Base-by-base conservation (phyloP, 495 filamentous ascomycete species). In the Penicillium herquei region DNA sequence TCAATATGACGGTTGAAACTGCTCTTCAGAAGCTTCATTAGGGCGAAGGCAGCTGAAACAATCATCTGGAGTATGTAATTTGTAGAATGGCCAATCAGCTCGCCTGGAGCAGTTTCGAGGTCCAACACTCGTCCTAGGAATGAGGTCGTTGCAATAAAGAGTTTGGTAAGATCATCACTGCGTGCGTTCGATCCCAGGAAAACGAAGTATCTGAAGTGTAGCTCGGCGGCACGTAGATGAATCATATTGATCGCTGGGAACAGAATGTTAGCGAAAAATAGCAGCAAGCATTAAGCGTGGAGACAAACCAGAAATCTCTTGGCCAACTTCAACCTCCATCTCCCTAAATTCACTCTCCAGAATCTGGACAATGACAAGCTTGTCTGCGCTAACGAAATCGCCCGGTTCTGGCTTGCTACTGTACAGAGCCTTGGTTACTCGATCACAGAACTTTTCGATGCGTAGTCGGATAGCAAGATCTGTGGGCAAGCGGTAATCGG, bases 51-150 rank as follows among this genome's bases (percentile, higher is more conserved):
- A 0, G 87, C 89, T 10, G 91, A 92, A 7, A 95, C 85, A 31
- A 95, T 86, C 89, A 97, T 96, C 67, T 96, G 92, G 54, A 93
- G 84, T 52, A 96, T 87, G 68, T 96, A 96, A 64, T 93, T 93
- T 43, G 89, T 90, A 17, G 86, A 83, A 69, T 88, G 90, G 16
- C 78, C 78, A 32, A 96, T 79, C 9, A 88, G 73, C 33, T 78
- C 74, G 4, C 75, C 73, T 0, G 75, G 75, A 0, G 72, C 74
- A 0, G 75, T 78, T 58, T 78, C 75, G 5, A 78, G 68, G 39
- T 77, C 75, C 1, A 78, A 57, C 3, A 78, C 75, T n/a, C 75
- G 71, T 6, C 70, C 70, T 6, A 78, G 64, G 51, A 78, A 78
- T 26, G 75, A 76, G 6, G 75, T 78, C 6, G 83, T 74, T 84